Evolutionary conservation across 164 flowering plant species (phyloP).

Genomic region (Euptelea pleiosperma): DNA sequence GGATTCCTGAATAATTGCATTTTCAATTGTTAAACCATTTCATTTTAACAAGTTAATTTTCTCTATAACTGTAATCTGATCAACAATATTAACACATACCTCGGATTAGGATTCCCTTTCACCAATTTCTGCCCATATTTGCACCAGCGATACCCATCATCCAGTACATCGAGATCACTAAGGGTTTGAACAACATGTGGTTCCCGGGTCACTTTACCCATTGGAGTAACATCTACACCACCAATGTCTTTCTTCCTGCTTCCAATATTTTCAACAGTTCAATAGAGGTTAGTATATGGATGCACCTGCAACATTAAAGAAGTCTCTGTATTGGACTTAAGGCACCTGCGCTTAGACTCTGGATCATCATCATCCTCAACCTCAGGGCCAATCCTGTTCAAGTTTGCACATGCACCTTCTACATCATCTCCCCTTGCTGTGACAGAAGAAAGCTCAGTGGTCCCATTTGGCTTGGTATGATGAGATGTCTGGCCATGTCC

Average conservation of each 20-base stretch:
- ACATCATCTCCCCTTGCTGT: constrained; percentile 39
- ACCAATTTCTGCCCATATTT: constrained; percentile 95
- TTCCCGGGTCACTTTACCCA: constrained; percentile 74
- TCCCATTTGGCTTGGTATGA: constrained; percentile 37
- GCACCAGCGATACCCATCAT: constrained; percentile 92
- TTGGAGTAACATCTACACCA: constrained; percentile 48
- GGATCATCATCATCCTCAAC: constrained; percentile 61
- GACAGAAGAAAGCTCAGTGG: constrained; percentile 47
- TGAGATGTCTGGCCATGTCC: constrained; percentile 30
- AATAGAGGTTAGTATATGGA: constrained; percentile 7
- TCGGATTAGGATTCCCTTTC: constrained; percentile 89
- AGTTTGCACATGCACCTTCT: constrained; percentile 32
- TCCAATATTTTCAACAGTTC: constrained; percentile 12
- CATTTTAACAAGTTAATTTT: no score
- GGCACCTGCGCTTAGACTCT: constrained; percentile 28
- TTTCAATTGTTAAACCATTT: no score
- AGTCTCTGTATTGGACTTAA: not conserved
- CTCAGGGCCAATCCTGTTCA: constrained; percentile 33
- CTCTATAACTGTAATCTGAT: no score
- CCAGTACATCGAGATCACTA: constrained; percentile 88
- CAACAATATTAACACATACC: constrained; percentile 35
- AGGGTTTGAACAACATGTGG: constrained; percentile 87
- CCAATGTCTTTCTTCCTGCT: constrained; percentile 61
- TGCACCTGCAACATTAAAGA: not conserved
- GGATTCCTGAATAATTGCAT: no score